Base-by-base conservation (phyloP, 768 basidiomycete species). In the Mycena chlorophos region DNA sequence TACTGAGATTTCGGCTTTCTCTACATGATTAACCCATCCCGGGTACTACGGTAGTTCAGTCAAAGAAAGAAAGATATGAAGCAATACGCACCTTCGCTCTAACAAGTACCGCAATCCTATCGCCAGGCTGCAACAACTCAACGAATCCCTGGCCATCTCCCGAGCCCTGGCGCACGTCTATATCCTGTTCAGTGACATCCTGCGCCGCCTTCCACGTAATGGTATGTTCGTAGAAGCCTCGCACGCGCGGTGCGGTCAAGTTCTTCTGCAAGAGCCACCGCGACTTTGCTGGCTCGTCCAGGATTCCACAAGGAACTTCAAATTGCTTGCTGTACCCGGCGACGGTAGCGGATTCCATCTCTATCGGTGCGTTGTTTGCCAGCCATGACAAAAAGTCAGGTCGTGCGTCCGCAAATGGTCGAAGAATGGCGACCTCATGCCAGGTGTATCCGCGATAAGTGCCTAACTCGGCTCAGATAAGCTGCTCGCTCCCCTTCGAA, bases 181-280 rank as follows among this genome's bases (percentile, higher is more conserved):
- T 25, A 26, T 46, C 45, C 22, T 25, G 13, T 6, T 46, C 5
- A 13, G 5, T 25, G 13, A 6, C 22, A 13, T 46, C 26, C 20
- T 27, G 12, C 20, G 10, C 39, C 10, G 14, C 16, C 10, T 43
- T n/a, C 45, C 45, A 46, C 23, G 45, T 26, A 6, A 46, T 25
- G 22, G n/a, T 12, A 19, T 46, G 45, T 25, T 20, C 27, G 12
- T 25, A 25, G 13, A 10, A 46, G 23, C 27, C 6, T n/a, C n/a
- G n/a, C n/a, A n/a, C n/a, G 23, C 26, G 12, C 45, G 45, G 27
- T 4, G 45, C 12, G 45, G 45, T 46, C 12, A 25, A 46, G 45
- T 46, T 46, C 45, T 46, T 46, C 45, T 46, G 45, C 22, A 46
- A 20, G 13, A 46, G 45, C 45, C 45, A 46, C 26, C 45, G 45